Conservation (phyloP, 1,284 basidiomycete species). For the Ustilago loliicola region DNA sequence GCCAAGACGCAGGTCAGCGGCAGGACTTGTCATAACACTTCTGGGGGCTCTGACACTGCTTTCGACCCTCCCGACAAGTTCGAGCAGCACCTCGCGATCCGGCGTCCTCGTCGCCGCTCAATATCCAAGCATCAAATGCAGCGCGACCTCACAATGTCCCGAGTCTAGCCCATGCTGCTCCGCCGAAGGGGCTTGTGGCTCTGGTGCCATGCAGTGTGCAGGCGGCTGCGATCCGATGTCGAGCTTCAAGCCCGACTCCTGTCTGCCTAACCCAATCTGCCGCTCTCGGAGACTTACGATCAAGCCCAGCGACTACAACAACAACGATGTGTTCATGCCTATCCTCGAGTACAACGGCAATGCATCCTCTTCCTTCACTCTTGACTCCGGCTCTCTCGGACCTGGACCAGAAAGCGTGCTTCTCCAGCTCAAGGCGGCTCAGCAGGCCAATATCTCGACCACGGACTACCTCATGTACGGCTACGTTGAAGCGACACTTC, state of each 20-base stretch:
- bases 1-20: not conserved
- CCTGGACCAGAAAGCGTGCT: constrained; percentile 63
- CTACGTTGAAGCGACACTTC: constrained; percentile 50
- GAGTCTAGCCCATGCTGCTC: constrained; percentile 59
- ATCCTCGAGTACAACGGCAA: constrained; percentile 62
- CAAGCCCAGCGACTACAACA: constrained; percentile 53
- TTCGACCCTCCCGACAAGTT: not conserved
- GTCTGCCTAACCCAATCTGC: constrained; percentile 64
- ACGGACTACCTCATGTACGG: constrained; percentile 67
- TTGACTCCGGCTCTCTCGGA: constrained; percentile 62
- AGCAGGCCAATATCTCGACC: constrained; percentile 61
- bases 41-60: constrained; percentile 11
- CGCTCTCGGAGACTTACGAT: constrained; percentile 46
- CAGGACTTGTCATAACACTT: not conserved
- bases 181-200: constrained; percentile 55
- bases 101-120: constrained; percentile 17
- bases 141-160: constrained; percentile 46
- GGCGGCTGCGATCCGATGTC: constrained; percentile 64
- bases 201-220: constrained; percentile 61
- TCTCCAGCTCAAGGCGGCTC: constrained; percentile 52
- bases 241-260: constrained; percentile 56
- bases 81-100: constrained; percentile 3
- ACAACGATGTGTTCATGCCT: constrained; percentile 56
- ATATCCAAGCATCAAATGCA: constrained; percentile 30
- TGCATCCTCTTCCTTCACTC: constrained; percentile 55